These are phyloP conservation scores for Wickerhamomyces sp. DNA, from an alignment of 1,139 yeast species.

Conservation along the genomic window DNA sequence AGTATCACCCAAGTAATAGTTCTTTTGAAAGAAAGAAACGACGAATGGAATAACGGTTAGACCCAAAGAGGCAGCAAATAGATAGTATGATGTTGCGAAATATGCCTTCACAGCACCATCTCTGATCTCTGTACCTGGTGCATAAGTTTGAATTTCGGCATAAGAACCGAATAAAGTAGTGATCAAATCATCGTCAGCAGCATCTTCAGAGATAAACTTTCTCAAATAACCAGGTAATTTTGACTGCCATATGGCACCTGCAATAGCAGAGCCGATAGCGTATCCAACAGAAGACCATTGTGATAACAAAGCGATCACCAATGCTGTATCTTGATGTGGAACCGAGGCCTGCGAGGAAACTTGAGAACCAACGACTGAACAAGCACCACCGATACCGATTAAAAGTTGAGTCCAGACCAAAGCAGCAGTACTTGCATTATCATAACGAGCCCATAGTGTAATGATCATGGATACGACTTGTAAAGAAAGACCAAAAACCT, in stretches of 20 bases:
- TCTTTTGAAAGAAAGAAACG: constrained; percentile 29
- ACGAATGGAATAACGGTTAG: constrained; percentile 26
- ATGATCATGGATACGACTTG: constrained; percentile 30
- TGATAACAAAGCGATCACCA: constrained; percentile 37
- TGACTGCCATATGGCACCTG: constrained; percentile 46
- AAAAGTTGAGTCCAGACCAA: constrained; percentile 23
- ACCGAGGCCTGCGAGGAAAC: constrained; percentile 35
- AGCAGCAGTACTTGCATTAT: constrained; percentile 21
- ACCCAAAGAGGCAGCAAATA: constrained; percentile 27
- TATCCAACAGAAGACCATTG: constrained; percentile 39
- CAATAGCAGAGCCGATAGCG: constrained; percentile 39
- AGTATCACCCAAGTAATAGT: constrained; percentile 30
- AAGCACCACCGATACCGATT: constrained; percentile 31
- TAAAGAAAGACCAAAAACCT: constrained; percentile 26
- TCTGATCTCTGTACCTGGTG: constrained; percentile 25
- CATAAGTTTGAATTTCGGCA: constrained; percentile 17
- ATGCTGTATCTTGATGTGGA: constrained; percentile 42
- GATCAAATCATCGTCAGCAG: constrained; percentile 14
- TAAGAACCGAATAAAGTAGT: constrained; percentile 19
- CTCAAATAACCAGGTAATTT: constrained; percentile 30
- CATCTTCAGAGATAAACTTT: constrained; percentile 23
- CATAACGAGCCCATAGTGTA: constrained; percentile 24
- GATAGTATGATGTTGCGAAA: constrained; percentile 22
- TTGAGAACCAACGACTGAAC: constrained; percentile 28
- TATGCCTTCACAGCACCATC: constrained; percentile 29